phyloP scores from a whole-genome alignment of 257 asterid genomes.

The Euphrasia confusa region DNA sequence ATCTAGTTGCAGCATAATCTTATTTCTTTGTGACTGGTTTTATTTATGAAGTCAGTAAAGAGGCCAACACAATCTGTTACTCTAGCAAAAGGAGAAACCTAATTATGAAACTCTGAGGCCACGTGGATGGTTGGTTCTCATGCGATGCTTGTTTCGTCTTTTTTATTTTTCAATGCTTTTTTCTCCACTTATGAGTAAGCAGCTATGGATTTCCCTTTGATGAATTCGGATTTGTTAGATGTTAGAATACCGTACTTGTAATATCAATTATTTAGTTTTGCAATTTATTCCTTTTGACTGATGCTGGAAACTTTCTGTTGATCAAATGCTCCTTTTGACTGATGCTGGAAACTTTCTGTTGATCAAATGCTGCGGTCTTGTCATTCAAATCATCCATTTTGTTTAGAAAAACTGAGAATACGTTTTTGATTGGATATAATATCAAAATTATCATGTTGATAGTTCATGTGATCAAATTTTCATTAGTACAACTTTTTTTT shows the following conservation, averaged over 20 bases:
- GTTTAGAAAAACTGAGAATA: too few relatives aligned
- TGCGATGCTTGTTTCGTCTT: conserved; percentile 10
- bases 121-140: conserved; percentile 19
- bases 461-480: too few relatives aligned
- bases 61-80: conserved; percentile 21
- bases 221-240: conserved; percentile 11
- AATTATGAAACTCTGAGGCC: conserved; percentile 17
- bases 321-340: conserved; percentile 10
- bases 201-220: conserved; percentile 22
- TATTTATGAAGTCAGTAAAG: conserved; percentile 20
- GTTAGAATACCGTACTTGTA: conserved; percentile 21
- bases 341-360: background rate
- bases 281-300: conserved; percentile 19
- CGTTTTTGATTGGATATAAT: too few relatives aligned
- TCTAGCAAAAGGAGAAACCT: conserved; percentile 6
- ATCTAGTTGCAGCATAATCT: conserved; percentile 70
- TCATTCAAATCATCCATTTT: too few relatives aligned
- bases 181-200: background rate
- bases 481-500: too few relatives aligned
- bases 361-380: background rate
- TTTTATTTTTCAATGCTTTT: background rate
- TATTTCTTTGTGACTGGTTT: conserved; percentile 10
- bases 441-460: too few relatives aligned
- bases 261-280: conserved; percentile 8
- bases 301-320: background rate